Evolutionary conservation across 1,284 basidiomycete species (phyloP).

Genomic region (Pseudozyma sp.): DNA sequence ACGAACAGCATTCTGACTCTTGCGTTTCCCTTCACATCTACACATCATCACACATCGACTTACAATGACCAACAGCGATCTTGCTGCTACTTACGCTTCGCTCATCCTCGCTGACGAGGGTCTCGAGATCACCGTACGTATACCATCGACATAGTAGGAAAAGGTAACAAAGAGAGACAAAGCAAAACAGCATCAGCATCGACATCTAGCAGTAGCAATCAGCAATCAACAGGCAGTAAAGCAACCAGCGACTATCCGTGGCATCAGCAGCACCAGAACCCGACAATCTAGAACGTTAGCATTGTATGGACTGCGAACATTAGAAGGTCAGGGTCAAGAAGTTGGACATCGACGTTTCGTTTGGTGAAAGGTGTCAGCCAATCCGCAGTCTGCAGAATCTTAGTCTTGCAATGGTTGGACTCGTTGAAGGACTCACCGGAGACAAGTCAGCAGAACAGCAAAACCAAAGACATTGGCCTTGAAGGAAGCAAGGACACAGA

Average conservation of each 20-base stretch:
- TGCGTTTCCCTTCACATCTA: neutral
- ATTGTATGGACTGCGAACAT: neutral
- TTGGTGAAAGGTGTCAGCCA: too few species aligned
- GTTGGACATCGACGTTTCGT: neutral
- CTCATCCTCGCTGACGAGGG: slow-evolving; percentile 89
- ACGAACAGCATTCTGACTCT: slow-evolving; percentile 19
- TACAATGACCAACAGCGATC: slow-evolving; percentile 51
- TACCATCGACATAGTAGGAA: neutral
- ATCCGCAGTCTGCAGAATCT: too few species aligned
- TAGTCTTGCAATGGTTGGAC: neutral
- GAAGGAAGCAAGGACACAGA: too few species aligned
- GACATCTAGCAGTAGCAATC: slow-evolving; percentile 6
- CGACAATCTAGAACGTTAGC: neutral
- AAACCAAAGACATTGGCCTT: too few species aligned
- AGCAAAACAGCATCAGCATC: slow-evolving; percentile 6
- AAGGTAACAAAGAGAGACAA: neutral
- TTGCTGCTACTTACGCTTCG: slow-evolving; percentile 76
- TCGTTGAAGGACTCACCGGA: neutral
- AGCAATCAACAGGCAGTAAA: neutral
- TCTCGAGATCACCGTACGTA: slow-evolving; percentile 88
- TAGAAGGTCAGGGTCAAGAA: neutral
- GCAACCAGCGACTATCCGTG: neutral
- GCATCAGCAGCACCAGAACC: neutral
- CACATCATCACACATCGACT: neutral
- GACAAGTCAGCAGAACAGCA: too few species aligned